phyloP scores from a whole-genome alignment of 176 grass and related monocot species.

The Aechmea fasciata region DNA sequence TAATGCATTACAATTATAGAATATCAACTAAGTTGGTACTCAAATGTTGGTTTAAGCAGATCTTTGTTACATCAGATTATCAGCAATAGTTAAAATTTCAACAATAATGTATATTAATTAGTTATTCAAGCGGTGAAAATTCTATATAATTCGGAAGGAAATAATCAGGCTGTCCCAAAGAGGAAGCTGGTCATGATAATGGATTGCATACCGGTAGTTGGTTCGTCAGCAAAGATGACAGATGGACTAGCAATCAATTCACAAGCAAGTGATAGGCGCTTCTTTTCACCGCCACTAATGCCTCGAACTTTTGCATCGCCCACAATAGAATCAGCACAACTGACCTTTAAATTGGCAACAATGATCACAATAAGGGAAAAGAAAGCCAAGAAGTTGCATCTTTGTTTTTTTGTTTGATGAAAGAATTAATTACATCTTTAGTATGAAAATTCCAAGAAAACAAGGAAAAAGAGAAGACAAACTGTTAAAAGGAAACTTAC shows the following conservation, averaged over 20 bases:
- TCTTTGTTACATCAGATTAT: background rate
- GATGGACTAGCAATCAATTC: conserved; percentile 97
- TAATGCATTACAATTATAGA: no score
- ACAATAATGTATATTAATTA: background rate
- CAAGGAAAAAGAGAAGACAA: background rate
- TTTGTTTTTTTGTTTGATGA: background rate
- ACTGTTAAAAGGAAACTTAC: background rate
- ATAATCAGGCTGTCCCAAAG: background rate
- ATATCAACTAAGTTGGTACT: background rate
- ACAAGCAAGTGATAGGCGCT: conserved; percentile 79
- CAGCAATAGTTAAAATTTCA: background rate
- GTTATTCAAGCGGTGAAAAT: background rate
- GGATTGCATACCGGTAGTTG: conserved; percentile 57
- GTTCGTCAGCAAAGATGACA: conserved; percentile 87
- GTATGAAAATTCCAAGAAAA: background rate
- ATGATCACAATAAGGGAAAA: conserved; percentile 7
- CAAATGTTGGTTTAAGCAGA: background rate
- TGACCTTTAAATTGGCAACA: conserved; percentile 35
- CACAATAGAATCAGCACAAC: conserved; percentile 85
- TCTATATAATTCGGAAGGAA: background rate
- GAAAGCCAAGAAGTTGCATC: background rate
- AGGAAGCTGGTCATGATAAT: background rate
- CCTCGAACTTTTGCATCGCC: conserved; percentile 91
- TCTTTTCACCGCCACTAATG: conserved; percentile 95
- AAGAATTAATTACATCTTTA: background rate